Percentiles rank a stretch among this genome's conserved stretches.
These are phyloP conservation scores for Scheffersomyces parashehatae DNA, from an alignment of 1,139 yeast species.

Conservation along the genomic window DNA sequence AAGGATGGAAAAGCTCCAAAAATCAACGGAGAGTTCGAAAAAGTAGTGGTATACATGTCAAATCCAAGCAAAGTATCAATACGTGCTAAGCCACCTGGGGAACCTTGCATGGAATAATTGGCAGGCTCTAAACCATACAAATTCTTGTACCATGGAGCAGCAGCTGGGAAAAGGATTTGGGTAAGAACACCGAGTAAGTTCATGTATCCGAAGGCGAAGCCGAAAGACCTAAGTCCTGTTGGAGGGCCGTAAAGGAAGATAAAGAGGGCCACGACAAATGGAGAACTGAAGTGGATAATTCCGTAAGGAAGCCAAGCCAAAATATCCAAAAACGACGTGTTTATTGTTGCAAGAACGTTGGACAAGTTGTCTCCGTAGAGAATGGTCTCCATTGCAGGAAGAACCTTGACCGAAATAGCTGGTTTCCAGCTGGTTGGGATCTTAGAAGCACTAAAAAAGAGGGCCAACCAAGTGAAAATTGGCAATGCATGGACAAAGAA, in stretches of 20 bases:
- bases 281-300: constrained; percentile 82
- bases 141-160: constrained; percentile 98
- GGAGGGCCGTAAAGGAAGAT: constrained; percentile 93
- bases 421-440: constrained; percentile 83
- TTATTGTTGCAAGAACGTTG: constrained; percentile 77
- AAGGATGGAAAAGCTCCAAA: constrained; percentile 98
- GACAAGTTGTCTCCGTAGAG: constrained; percentile 92
- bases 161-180: constrained; percentile 87
- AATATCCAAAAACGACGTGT: constrained; percentile 68
- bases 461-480: constrained; percentile 81
- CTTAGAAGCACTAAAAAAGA: constrained; percentile 77
- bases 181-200: constrained; percentile 78
- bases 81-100: constrained; percentile 95
- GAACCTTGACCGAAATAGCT: constrained; percentile 82
- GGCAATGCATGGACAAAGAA: constrained; percentile 87
- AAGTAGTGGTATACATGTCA: constrained; percentile 84
- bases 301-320: constrained; percentile 98
- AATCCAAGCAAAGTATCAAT: constrained; percentile 80
- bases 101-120: constrained; percentile 86
- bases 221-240: constrained; percentile 79
- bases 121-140: constrained; percentile 88
- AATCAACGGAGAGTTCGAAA: constrained; percentile 85
- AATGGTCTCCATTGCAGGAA: constrained; percentile 94
- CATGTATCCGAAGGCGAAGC: constrained; percentile 97
- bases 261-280: constrained; percentile 80